A percentile compares a stretch with the other conserved stretches of the same genome.
Evolutionary conservation across 805 yeast species (phyloP).

Genomic region (Myxozyma sirexii): DNA sequence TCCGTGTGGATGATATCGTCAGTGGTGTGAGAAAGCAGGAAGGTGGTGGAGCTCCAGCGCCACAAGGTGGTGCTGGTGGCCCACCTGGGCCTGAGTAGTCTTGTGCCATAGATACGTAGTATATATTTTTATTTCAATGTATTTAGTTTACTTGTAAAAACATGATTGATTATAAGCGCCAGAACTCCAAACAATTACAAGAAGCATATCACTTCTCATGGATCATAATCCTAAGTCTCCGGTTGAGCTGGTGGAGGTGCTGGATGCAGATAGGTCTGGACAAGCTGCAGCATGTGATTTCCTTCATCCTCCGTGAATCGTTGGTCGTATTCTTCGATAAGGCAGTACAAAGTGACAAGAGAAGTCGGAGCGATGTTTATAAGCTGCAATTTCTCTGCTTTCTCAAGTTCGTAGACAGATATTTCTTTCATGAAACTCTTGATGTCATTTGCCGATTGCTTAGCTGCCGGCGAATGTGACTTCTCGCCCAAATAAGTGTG

Average conservation of each 20-base stretch:
- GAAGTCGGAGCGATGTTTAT: constrained; percentile 79
- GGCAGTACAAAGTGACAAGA: constrained; percentile 73
- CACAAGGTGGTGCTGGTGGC: constrained; percentile 9
- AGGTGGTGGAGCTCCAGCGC: constrained; percentile 14
- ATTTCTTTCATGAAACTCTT: constrained; percentile 50
- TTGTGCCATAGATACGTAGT: neutral
- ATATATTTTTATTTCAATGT: neutral
- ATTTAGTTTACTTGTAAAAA: neutral
- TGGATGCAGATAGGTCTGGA: constrained; percentile 56
- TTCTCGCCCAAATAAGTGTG: constrained; percentile 42
- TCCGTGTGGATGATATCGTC: constrained; percentile 97
- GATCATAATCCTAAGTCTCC: no score
- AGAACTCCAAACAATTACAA: neutral
- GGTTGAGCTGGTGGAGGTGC: constrained; percentile 4
- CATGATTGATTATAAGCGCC: neutral
- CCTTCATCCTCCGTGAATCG: constrained; percentile 73
- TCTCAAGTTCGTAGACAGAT: constrained; percentile 58
- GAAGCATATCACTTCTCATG: no score
- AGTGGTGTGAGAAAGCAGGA: constrained; percentile 77
- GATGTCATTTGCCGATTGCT: constrained; percentile 43
- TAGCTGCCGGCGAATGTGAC: constrained; percentile 42
- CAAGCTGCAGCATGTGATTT: constrained; percentile 58
- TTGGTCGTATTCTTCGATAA: constrained; percentile 91
- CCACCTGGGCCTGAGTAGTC: constrained; percentile 9
- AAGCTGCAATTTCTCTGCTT: constrained; percentile 82